Evolutionary conservation across 768 basidiomycete species (phyloP).

Genomic region (Kwoniella europaea): DNA sequence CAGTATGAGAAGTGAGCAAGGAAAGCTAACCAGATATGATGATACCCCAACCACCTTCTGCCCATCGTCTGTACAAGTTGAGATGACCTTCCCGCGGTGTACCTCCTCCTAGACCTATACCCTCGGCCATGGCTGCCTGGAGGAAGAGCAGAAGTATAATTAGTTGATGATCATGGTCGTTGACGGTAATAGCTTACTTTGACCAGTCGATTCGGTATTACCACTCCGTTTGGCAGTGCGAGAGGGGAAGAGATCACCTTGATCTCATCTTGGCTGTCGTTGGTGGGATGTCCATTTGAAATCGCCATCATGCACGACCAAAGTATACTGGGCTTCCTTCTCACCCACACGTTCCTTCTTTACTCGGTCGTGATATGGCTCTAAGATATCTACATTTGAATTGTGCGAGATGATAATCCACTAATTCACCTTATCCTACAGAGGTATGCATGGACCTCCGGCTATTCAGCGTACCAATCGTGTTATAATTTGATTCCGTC

Average conservation of each 20-base stretch:
- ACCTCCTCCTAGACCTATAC: slow-evolving; percentile 73
- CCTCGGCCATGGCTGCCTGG: slow-evolving; percentile 93
- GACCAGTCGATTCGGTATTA: slow-evolving; percentile 62
- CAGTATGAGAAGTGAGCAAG: neutral
- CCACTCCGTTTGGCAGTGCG: slow-evolving; percentile 39
- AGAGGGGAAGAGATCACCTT: slow-evolving; percentile 29
- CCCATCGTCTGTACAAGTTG: slow-evolving; percentile 76
- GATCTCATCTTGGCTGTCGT: slow-evolving; percentile 23
- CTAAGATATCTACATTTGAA: neutral
- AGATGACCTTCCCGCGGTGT: slow-evolving; percentile 71
- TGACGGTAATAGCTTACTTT: slow-evolving; percentile 58
- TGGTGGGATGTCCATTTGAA: neutral
- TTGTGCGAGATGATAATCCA: neutral
- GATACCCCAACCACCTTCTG: slow-evolving; percentile 80
- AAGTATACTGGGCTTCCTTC: too few species aligned
- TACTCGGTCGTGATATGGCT: too few species aligned
- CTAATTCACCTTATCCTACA: too few species aligned
- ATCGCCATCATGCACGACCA: too few species aligned
- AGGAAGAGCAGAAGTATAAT: slow-evolving; percentile 3
- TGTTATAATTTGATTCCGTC: slow-evolving; percentile 13
- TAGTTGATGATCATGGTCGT: neutral
- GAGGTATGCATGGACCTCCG: too few species aligned
- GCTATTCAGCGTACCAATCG: too few species aligned
- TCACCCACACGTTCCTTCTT: too few species aligned
- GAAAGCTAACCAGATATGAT: slow-evolving; percentile 70